Conservation (phyloP, 1,284 basidiomycete species). For the Cryptococcus sp. region DNA sequence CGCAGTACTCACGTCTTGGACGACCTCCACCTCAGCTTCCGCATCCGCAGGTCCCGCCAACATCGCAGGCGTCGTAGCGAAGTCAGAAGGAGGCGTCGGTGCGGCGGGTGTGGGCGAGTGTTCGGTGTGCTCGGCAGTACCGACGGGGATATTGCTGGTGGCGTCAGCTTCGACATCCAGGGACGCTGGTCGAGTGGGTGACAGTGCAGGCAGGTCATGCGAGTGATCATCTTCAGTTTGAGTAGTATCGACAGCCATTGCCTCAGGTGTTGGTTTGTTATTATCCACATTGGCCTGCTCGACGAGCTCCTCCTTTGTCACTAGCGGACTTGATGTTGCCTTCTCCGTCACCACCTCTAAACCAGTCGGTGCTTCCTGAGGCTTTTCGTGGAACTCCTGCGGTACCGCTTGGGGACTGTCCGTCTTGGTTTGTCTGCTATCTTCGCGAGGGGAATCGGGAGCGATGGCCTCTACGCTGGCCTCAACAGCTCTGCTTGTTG, state of each 20-base stretch:
- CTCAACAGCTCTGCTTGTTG: no score
- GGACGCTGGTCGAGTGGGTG: neutral
- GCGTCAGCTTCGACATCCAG: neutral
- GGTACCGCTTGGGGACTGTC: no score
- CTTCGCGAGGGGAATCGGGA: no score
- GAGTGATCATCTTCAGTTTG: neutral
- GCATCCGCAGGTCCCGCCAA: neutral
- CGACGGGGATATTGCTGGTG: neutral
- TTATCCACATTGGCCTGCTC: no score
- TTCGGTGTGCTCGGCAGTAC: neutral
- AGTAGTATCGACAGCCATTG: neutral
- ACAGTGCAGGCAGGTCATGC: neutral
- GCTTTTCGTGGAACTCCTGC: no score
- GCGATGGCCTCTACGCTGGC: no score
- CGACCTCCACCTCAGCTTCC: neutral
- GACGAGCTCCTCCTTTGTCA: no score
- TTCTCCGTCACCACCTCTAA: no score
- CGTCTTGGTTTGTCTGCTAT: no score
- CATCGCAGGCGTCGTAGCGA: neutral
- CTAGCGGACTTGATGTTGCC: no score
- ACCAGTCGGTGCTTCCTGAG: no score
- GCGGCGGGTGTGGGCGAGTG: neutral
- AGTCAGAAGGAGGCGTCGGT: slow-evolving; percentile 4
- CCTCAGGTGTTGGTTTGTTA: no score
- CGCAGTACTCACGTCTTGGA: neutral